Evolutionary conservation across 116 monocot species (phyloP), one percentile per base, ranked within the genome.

Genomic region (Cymodocea nodosa): DNA sequence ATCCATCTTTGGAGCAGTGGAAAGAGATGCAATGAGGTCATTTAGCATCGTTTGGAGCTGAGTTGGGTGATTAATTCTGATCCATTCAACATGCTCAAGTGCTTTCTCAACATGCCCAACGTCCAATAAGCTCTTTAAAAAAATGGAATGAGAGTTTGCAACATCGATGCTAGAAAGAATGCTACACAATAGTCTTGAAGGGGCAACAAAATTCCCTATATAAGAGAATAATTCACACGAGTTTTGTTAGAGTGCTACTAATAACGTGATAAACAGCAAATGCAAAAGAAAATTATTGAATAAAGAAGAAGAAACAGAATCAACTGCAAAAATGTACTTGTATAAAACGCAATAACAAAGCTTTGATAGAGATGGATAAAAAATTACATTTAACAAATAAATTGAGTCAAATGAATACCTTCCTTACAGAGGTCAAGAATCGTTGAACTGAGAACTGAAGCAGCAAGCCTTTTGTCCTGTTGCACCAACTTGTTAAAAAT

Each of bases 1-100:
- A 60, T 90, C 81, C 51, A 87, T 65, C 0, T 80, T 80, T 20
- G 90, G 87, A 37, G 85, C 48, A 50, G 85, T 90, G 50, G 95
- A 83, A 70, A 95, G 81, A 76, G 84, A 79, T 61, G 77, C 73
- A 23, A 80, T 68, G n/a, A 95, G 81, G 18, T 80, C 68, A 39
- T 37, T 44, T 35, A 79, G 50, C 63, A 87, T 76, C 15, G 22
- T 49, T 56, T 83, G 61, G n/a, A 90, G 62, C 53, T 68, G 73
- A 48, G 51, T 59, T 30, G 72, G 37, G 22, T 51, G 71, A 9
- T 77, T 79, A 24, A 56, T 65, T 64, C 66, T 87, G 40, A 90
- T 52, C 87, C 85, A 87, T 35, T 75, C 66, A 52, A 83, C 59
- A 55, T 95, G 90, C 52, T 83, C 60, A 18, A 87, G 55, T 65